Percentiles rank a stretch among this genome's conserved stretches.
Evolutionary conservation across 2,329 filamentous ascomycete genomes (phyloP).

Genomic region (Fonsecaea multimorphosa): DNA sequence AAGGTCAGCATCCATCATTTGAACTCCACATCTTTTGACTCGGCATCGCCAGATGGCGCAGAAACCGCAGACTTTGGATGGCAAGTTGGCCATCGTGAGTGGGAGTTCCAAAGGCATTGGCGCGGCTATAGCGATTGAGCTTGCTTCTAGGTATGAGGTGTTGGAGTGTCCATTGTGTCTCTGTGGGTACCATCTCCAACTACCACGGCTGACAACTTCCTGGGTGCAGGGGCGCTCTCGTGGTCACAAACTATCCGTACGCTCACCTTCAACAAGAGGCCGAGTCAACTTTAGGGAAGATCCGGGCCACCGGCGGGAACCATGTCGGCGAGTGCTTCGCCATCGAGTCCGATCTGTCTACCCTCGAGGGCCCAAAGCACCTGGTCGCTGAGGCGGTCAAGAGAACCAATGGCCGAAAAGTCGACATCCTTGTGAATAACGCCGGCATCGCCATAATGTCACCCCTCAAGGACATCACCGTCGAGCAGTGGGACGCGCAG

Average conservation of each 20-base stretch:
- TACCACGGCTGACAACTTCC: not conserved
- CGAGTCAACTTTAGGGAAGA: conserved; percentile 12
- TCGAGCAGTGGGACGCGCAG: conserved; percentile 52
- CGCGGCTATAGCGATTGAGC: conserved; percentile 49
- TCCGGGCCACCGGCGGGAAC: conserved; percentile 9
- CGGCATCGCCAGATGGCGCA: conserved; percentile 8
- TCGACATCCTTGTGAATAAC: conserved; percentile 31
- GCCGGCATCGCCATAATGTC: conserved; percentile 19
- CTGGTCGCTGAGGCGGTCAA: conserved; percentile 21
- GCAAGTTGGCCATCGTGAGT: conserved; percentile 53
- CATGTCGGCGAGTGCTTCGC: conserved; percentile 18
- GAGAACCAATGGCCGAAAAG: conserved; percentile 13
- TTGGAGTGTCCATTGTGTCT: not conserved
- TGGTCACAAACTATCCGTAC: conserved; percentile 19
- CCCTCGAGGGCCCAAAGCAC: conserved; percentile 16
- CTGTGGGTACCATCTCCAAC: not conserved
- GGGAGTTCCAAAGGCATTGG: conserved; percentile 60
- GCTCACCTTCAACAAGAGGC: conserved; percentile 15
- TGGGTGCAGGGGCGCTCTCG: conserved; percentile 12
- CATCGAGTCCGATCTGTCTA: conserved; percentile 22
- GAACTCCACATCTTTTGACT: not conserved
- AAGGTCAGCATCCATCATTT: not conserved
- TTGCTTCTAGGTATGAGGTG: conserved; percentile 16
- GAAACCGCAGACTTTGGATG: conserved; percentile 22
- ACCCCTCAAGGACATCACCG: conserved; percentile 44